phyloP scores from a whole-genome alignment of 2,329 filamentous ascomycete species.

The Aspergillus ochraceoroseus region DNA sequence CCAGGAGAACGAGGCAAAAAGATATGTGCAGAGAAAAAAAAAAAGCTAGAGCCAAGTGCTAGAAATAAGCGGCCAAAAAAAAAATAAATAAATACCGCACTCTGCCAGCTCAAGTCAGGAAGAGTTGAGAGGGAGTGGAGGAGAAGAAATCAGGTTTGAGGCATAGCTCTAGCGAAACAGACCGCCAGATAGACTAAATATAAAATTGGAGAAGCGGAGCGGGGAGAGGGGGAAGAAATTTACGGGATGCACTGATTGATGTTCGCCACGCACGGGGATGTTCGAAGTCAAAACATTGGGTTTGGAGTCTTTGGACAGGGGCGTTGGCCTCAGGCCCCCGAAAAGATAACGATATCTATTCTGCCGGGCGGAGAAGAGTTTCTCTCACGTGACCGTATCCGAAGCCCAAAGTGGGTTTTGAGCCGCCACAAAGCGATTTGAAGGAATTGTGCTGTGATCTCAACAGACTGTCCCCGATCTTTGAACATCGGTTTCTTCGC shows the following conservation, averaged over 20 bases:
- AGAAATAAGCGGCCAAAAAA: conserved; percentile 1
- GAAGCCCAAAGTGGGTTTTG: conserved; percentile 37
- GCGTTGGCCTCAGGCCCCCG: too few relatives aligned
- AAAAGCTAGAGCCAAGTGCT: background rate
- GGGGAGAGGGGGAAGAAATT: too few relatives aligned
- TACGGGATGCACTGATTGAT: too few relatives aligned
- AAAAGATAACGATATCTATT: conserved; percentile 3
- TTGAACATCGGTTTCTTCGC: conserved; percentile 14
- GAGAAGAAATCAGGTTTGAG: background rate
- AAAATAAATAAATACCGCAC: conserved; percentile 1
- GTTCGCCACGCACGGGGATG: too few relatives aligned
- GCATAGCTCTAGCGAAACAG: background rate
- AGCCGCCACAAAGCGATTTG: conserved; percentile 39
- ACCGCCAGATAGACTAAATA: too few relatives aligned
- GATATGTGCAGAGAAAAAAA: background rate
- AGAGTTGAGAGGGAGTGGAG: background rate
- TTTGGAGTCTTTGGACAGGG: too few relatives aligned
- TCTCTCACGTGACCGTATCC: conserved; percentile 13
- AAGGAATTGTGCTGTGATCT: conserved; percentile 28
- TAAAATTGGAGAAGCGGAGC: too few relatives aligned
- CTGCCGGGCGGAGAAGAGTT: conserved; percentile 19
- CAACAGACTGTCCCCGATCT: conserved; percentile 20
- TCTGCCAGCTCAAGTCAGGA: background rate
- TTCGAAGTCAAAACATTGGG: too few relatives aligned
- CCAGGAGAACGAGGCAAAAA: background rate